A percentile compares a stretch with the other conserved stretches of the same genome.
These are phyloP conservation scores for Solanum piurae DNA, from an alignment of 257 asterid genomes.

Conservation along the genomic window DNA sequence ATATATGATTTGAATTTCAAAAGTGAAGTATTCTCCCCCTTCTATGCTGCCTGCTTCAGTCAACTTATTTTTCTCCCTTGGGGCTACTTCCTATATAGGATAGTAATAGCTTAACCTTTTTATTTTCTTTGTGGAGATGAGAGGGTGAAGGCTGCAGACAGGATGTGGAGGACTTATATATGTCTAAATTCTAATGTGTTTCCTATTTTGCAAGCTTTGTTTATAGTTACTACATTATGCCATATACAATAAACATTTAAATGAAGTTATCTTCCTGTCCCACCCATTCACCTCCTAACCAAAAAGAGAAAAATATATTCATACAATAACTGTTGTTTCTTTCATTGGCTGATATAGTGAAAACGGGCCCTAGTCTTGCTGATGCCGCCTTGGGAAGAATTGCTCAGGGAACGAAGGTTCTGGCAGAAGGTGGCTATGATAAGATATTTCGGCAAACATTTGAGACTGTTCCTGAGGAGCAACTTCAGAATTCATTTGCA, in stretches of 20 bases:
- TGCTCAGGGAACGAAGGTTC: constrained; percentile 90
- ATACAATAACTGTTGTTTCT: background rate
- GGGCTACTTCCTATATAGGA: background rate
- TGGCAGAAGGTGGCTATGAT: constrained; percentile 98
- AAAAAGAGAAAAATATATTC: background rate
- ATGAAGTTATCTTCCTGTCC: background rate
- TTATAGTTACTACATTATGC: background rate
- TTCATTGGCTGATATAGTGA: constrained; percentile 36
- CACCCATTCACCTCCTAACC: background rate
- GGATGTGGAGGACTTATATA: background rate
- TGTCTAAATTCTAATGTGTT: background rate
- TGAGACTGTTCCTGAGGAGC: constrained; percentile 89
- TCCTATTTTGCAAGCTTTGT: background rate
- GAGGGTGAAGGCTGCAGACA: background rate
- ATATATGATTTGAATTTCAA: background rate
- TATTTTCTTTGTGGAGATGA: background rate
- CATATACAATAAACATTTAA: background rate
- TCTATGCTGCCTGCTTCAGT: background rate
- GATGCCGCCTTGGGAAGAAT: constrained; percentile 98
- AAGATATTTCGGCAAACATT: constrained; percentile 86
- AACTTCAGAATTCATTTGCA: constrained; percentile 69
- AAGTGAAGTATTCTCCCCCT: background rate
- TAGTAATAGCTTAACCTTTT: background rate
- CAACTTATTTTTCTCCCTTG: background rate
- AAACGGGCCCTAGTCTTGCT: constrained; percentile 91